Conservation (phyloP, 1,284 basidiomycete species). For the Marasmius tenuissimus region DNA sequence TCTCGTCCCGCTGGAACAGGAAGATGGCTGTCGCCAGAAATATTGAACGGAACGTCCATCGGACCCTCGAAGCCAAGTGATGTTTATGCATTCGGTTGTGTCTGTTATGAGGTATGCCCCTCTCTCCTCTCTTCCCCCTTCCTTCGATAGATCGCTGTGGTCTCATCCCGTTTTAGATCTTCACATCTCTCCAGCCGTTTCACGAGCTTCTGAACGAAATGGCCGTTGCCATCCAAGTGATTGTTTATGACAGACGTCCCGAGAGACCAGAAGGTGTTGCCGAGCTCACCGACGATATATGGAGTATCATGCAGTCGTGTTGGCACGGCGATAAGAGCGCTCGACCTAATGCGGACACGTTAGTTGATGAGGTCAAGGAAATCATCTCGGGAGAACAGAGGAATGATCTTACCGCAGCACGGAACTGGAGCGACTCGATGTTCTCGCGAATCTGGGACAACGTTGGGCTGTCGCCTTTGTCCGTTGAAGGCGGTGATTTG, state of each 20-base stretch:
- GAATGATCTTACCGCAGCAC: not conserved
- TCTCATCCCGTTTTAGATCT: conserved; percentile 7
- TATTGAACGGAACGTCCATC: too few relatives aligned
- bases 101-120: conserved; percentile 23
- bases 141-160: not conserved
- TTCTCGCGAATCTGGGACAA: not conserved
- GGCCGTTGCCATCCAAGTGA: conserved; percentile 11
- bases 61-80: not conserved
- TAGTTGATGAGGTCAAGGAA: not conserved
- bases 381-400: not conserved
- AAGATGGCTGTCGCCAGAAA: not conserved
- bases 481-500: too few relatives aligned
- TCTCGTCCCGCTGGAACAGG: not conserved
- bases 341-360: conserved; percentile 5
- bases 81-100: conserved; percentile 15
- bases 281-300: conserved; percentile 4
- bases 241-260: conserved; percentile 7
- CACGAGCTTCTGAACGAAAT: conserved; percentile 10
- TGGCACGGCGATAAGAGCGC: conserved; percentile 5
- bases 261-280: not conserved
- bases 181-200: conserved; percentile 17
- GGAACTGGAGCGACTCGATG: not conserved
- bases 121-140: not conserved
- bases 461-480: not conserved
- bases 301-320: conserved; percentile 11